Percentiles rank a stretch among this genome's conserved stretches.
phyloP scores from a whole-genome alignment of 805 yeast genomes.

The Lipomyces sp. region DNA sequence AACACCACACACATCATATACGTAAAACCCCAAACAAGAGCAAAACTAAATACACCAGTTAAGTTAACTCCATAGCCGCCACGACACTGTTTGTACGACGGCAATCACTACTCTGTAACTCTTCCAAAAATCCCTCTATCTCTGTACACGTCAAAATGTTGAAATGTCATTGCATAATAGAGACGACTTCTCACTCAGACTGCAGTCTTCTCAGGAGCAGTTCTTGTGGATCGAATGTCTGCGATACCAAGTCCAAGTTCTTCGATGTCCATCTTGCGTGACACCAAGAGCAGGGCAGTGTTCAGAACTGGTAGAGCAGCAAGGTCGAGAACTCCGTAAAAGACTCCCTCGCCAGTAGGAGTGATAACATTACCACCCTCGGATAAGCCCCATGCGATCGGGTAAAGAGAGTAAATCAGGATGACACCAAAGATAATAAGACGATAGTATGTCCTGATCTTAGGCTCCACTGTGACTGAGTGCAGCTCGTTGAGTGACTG shows the following conservation, averaged over 20 bases:
- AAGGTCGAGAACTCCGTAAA: slow-evolving; percentile 58
- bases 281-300: slow-evolving; percentile 25
- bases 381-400: slow-evolving; percentile 51
- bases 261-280: slow-evolving; percentile 29
- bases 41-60: too few species aligned
- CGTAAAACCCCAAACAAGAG: too few species aligned
- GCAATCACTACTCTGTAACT: too few species aligned
- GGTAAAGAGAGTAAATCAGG: slow-evolving; percentile 39
- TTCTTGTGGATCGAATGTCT: background rate
- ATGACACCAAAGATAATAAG: background rate
- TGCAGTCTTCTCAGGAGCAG: slow-evolving; percentile 1
- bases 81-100: too few species aligned
- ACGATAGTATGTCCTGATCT: slow-evolving; percentile 9
- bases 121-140: too few species aligned
- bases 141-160: too few species aligned
- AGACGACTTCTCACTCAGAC: too few species aligned
- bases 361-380: slow-evolving; percentile 63
- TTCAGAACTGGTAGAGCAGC: slow-evolving; percentile 40
- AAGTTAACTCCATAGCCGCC: too few species aligned
- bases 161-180: too few species aligned
- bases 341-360: slow-evolving; percentile 57
- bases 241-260: slow-evolving; percentile 30
- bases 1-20: too few species aligned
- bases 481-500: slow-evolving; percentile 13
- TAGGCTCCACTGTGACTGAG: slow-evolving; percentile 17